Evolutionary conservation across 2,329 filamentous ascomycete species (phyloP).

Genomic region (Ascochyta lentis): DNA sequence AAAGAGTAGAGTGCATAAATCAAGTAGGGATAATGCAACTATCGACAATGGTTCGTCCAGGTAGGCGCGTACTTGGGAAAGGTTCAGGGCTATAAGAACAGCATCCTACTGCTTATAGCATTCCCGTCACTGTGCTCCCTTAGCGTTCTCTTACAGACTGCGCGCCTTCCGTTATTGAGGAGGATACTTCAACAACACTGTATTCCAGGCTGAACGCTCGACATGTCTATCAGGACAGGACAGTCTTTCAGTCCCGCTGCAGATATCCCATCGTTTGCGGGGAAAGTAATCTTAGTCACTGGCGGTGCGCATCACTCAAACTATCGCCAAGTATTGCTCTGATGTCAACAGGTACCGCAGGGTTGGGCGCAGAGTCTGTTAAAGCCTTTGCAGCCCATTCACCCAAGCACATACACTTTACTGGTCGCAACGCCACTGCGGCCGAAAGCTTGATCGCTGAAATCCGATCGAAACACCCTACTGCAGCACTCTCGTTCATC

Average conservation of each 20-base stretch:
- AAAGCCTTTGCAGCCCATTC: constrained; percentile 50
- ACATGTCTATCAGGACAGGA: not conserved
- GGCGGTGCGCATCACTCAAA: constrained; percentile 20
- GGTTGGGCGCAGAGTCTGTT: constrained; percentile 52
- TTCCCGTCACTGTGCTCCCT: not conserved
- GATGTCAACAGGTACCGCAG: constrained; percentile 47
- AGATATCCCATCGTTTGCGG: constrained; percentile 28
- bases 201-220: not conserved
- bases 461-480: constrained; percentile 35
- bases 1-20: not conserved
- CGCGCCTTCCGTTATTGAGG: too few relatives aligned
- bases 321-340: not conserved
- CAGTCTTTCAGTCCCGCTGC: not conserved
- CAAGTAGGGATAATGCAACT: not conserved
- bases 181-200: too few relatives aligned
- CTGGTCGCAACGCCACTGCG: constrained; percentile 47
- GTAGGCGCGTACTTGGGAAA: not conserved
- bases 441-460: constrained; percentile 44
- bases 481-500: constrained; percentile 41
- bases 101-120: not conserved
- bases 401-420: constrained; percentile 53
- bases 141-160: not conserved
- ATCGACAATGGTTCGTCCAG: not conserved
- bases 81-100: not conserved
- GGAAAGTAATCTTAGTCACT: constrained; percentile 34